Conservation (phyloP, 2,329 filamentous ascomycete genomes). For the Diaporthe batatas region DNA sequence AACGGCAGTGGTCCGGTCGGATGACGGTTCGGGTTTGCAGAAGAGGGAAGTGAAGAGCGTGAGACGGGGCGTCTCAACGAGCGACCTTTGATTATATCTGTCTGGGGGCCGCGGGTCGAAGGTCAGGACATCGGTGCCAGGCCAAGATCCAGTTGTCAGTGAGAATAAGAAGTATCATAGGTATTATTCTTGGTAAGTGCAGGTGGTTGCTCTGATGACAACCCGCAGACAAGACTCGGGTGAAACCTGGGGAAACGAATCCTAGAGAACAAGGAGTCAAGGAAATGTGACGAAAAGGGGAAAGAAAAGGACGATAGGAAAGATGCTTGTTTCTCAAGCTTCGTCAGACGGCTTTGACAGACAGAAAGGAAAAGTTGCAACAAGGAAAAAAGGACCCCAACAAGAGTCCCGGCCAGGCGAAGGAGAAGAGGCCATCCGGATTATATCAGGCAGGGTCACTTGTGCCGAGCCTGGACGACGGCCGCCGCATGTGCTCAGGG, state of each 20-base stretch:
- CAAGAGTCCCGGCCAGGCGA: not conserved
- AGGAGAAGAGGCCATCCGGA: slow-evolving; percentile 9
- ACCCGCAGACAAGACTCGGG: slow-evolving; percentile 15
- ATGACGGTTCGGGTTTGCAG: slow-evolving; percentile 74
- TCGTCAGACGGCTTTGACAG: not conserved
- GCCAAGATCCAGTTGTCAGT: slow-evolving; percentile 8
- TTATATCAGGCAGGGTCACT: slow-evolving; percentile 29
- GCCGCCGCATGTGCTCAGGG: slow-evolving; percentile 13
- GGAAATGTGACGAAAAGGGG: slow-evolving; percentile 13
- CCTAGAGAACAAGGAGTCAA: not conserved
- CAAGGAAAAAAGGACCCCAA: slow-evolving; percentile 27
- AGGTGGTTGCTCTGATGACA: slow-evolving; percentile 20
- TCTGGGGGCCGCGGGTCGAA: slow-evolving; percentile 11
- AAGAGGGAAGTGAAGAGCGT: slow-evolving; percentile 2
- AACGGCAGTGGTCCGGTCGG: not conserved
- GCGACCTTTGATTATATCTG: slow-evolving; percentile 14
- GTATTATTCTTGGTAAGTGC: slow-evolving; percentile 26
- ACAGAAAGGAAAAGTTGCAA: slow-evolving; percentile 30
- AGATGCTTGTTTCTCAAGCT: slow-evolving; percentile 20
- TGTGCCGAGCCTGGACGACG: not conserved
- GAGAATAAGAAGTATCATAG: slow-evolving; percentile 18
- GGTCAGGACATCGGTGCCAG: slow-evolving; percentile 13
- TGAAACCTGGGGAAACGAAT: slow-evolving; percentile 16
- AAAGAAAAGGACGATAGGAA: slow-evolving; percentile 13
- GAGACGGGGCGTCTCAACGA: slow-evolving; percentile 1